These are phyloP conservation scores for Boeremia lycopersici DNA, from an alignment of 2,329 filamentous ascomycete genomes.

Conservation along the genomic window DNA sequence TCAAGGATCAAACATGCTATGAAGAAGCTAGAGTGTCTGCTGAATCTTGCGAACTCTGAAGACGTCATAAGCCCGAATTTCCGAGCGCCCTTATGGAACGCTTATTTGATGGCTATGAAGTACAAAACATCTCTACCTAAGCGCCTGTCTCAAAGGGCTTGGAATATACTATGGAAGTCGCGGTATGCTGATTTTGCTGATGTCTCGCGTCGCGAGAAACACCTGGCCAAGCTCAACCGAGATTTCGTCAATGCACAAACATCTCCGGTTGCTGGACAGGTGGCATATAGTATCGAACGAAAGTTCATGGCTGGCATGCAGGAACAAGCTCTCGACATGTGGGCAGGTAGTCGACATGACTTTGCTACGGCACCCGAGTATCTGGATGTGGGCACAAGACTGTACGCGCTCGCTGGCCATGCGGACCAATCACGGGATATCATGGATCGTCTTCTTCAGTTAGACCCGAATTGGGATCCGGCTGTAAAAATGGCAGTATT, in stretches of 20 bases:
- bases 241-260: conserved; percentile 35
- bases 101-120: conserved; percentile 34
- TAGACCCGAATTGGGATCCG: conserved; percentile 55
- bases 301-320: conserved; percentile 33
- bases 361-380: conserved; percentile 39
- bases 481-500: conserved; percentile 73
- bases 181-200: conserved; percentile 22
- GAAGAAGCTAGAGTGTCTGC: conserved; percentile 20
- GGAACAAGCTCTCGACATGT: conserved; percentile 38
- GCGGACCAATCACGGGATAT: conserved; percentile 64
- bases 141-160: conserved; percentile 34
- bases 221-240: conserved; percentile 32
- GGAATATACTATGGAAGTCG: conserved; percentile 43
- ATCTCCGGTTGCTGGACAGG: conserved; percentile 26
- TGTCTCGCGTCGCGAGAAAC: conserved; percentile 23
- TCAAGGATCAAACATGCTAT: not conserved
- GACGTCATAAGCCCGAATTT: not conserved
- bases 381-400: conserved; percentile 70
- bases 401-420: conserved; percentile 65
- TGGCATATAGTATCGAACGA: conserved; percentile 33
- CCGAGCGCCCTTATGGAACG: conserved; percentile 36
- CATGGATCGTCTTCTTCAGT: conserved; percentile 60
- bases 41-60: conserved; percentile 19
- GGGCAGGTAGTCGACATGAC: conserved; percentile 32
- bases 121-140: conserved; percentile 21